Conservation (phyloP, 306 rosid genomes). For the Senna siamea region DNA sequence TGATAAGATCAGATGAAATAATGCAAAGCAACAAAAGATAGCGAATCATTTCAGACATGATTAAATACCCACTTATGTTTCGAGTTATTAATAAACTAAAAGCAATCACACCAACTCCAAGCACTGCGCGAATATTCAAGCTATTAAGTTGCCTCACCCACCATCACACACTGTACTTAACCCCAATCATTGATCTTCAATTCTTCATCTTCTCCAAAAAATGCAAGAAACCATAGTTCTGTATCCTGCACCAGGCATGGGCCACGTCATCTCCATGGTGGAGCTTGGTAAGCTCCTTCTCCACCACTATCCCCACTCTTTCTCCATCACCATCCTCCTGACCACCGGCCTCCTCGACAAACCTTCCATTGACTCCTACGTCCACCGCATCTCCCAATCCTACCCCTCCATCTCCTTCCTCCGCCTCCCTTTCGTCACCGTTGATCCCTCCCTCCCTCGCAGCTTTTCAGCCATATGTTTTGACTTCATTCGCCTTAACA, state of each 20-base stretch:
- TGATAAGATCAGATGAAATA: too few relatives aligned
- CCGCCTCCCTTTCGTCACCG: constrained; percentile 14
- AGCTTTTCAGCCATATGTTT: not conserved
- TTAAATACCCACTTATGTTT: too few relatives aligned
- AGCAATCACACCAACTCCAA: too few relatives aligned
- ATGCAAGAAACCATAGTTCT: constrained; percentile 35
- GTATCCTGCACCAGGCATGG: constrained; percentile 40
- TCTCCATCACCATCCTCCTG: constrained; percentile 42
- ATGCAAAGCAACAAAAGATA: too few relatives aligned
- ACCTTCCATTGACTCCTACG: constrained; percentile 15
- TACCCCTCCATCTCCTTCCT: constrained; percentile 37
- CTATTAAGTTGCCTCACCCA: too few relatives aligned
- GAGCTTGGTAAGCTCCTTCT: constrained; percentile 48
- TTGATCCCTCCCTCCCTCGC: not conserved
- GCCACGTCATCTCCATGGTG: constrained; percentile 45
- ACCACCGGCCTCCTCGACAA: constrained; percentile 21
- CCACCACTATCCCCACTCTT: constrained; percentile 21
- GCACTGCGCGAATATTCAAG: too few relatives aligned
- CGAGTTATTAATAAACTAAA: too few relatives aligned
- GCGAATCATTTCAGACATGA: too few relatives aligned
- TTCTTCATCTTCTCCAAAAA: too few relatives aligned
- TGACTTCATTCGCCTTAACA: constrained; percentile 31
- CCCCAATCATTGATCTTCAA: too few relatives aligned
- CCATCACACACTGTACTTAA: too few relatives aligned
- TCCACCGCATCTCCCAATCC: constrained; percentile 22